Evolutionary conservation across 2,329 filamentous ascomycete genomes (phyloP).

Genomic region (Fusarium euwallaceae): DNA sequence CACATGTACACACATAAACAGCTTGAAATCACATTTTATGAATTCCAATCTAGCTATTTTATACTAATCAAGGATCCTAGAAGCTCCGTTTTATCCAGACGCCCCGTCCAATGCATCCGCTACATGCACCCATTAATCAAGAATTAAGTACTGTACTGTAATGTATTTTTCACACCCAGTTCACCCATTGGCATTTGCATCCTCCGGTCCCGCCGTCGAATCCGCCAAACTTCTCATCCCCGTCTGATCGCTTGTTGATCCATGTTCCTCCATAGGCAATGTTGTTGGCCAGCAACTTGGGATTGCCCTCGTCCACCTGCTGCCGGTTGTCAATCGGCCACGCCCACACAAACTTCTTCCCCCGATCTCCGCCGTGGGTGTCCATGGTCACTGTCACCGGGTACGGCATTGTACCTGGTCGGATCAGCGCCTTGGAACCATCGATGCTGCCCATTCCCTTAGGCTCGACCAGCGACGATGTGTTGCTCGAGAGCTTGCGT

Average conservation of each 20-base stretch:
- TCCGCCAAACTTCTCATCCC: constrained; percentile 66
- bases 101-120: constrained; percentile 36
- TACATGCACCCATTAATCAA: constrained; percentile 25
- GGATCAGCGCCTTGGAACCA: constrained; percentile 49
- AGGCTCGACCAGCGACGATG: constrained; percentile 55
- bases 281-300: constrained; percentile 62
- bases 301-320: constrained; percentile 58
- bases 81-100: constrained; percentile 12
- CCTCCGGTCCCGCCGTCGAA: constrained; percentile 74
- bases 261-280: constrained; percentile 64
- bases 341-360: constrained; percentile 67
- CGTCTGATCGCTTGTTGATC: constrained; percentile 64
- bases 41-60: constrained; percentile 2
- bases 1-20: no score
- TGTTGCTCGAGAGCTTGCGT: constrained; percentile 58
- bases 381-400: constrained; percentile 72
- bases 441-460: constrained; percentile 47
- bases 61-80: not conserved
- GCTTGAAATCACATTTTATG: not conserved
- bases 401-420: constrained; percentile 73
- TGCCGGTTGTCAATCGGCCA: constrained; percentile 64
- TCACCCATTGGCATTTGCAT: constrained; percentile 72
- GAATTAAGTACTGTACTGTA: constrained; percentile 15
- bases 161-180: constrained; percentile 54
- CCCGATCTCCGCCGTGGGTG: constrained; percentile 70